Evolutionary conservation across 164 flowering plant species (phyloP).

Genomic region (Magnolia changhungtana): DNA sequence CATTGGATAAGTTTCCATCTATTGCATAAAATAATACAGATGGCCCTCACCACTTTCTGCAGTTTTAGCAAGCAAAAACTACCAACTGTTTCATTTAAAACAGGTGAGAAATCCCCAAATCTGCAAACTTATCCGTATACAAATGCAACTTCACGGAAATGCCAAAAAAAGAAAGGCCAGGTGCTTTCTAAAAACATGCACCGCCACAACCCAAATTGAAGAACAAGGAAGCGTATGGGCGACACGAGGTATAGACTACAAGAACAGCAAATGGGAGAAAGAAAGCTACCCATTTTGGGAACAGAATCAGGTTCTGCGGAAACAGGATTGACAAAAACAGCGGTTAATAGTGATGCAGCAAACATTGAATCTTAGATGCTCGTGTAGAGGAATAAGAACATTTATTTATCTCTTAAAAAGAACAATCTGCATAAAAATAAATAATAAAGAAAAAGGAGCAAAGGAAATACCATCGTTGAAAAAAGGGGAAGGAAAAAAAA

Average conservation of each 20-base stretch:
- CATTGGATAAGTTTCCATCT: background rate
- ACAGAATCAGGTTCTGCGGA: background rate
- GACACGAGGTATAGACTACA: background rate
- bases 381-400: background rate
- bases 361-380: slow-evolving; percentile 2
- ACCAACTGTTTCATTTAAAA: background rate
- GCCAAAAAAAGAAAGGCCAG: background rate
- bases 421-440: background rate
- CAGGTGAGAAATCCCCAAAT: background rate
- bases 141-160: slow-evolving; percentile 2
- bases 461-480: background rate
- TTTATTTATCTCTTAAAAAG: background rate
- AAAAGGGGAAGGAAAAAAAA: background rate
- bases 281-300: background rate
- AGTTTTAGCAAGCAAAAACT: background rate
- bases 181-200: background rate
- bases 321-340: background rate
- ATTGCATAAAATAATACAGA: background rate
- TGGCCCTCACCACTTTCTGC: background rate
- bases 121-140: background rate
- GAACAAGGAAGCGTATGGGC: background rate
- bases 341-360: background rate
- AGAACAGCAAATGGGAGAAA: background rate
- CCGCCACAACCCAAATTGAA: background rate
- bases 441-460: background rate